phyloP scores from a whole-genome alignment of 1,284 basidiomycete species.

The Malassezia furfur region DNA sequence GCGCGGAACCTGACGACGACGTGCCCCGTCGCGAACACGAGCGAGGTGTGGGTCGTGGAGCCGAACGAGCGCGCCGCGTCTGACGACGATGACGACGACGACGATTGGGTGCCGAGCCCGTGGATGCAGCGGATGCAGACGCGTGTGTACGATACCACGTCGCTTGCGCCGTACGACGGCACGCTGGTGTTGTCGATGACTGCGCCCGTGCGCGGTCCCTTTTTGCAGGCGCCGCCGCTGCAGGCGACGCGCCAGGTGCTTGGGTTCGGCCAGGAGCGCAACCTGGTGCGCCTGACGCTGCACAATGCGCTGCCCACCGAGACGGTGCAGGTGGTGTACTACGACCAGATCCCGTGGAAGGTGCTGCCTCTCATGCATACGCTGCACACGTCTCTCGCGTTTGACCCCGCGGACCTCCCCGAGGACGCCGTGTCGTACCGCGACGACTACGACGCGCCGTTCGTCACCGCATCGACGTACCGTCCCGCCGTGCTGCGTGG shows the following conservation, averaged over 20 bases:
- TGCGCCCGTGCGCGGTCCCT: not conserved
- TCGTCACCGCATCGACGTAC: slow-evolving; percentile 25
- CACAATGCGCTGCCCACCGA: slow-evolving; percentile 55
- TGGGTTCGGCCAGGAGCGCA: slow-evolving; percentile 67
- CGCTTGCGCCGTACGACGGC: not conserved
- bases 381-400: slow-evolving; percentile 51
- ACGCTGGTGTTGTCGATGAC: not conserved
- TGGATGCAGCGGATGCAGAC: not conserved
- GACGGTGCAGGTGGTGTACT: slow-evolving; percentile 60
- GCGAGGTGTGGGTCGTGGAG: slow-evolving; percentile 20
- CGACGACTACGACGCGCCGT: slow-evolving; percentile 21
- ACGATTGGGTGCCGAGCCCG: slow-evolving; percentile 4
- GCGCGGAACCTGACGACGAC: slow-evolving; percentile 11
- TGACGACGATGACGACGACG: slow-evolving; percentile 19
- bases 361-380: slow-evolving; percentile 81
- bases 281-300: slow-evolving; percentile 62
- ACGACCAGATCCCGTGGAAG: slow-evolving; percentile 89
- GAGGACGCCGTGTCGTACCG: slow-evolving; percentile 25
- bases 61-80: slow-evolving; percentile 19
- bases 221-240: slow-evolving; percentile 44
- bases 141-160: slow-evolving; percentile 1
- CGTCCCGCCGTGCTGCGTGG: slow-evolving; percentile 20
- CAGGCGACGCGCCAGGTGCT: slow-evolving; percentile 64
- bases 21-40: slow-evolving; percentile 28
- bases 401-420: slow-evolving; percentile 1